Conservation (phyloP, 176 grass and related monocot species). For the Pontederia paniculata region DNA sequence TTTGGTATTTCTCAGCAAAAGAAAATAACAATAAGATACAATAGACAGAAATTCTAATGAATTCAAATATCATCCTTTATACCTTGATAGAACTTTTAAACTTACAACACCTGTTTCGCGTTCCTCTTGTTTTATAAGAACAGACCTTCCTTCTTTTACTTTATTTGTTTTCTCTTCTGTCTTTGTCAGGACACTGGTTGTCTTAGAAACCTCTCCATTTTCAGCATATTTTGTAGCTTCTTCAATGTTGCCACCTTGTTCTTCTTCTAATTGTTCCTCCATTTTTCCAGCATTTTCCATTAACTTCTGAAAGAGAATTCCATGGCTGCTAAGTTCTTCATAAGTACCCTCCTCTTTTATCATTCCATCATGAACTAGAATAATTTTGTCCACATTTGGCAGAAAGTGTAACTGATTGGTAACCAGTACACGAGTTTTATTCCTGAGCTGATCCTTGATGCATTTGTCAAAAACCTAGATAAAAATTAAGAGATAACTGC, state of each 20-base stretch:
- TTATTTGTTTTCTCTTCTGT: slow-evolving; percentile 38
- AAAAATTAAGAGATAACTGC: neutral
- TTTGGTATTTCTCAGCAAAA: too few relatives aligned
- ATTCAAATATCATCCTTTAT: slow-evolving; percentile 13
- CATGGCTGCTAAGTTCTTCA: slow-evolving; percentile 81
- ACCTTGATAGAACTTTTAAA: slow-evolving; percentile 83
- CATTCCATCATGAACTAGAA: slow-evolving; percentile 80
- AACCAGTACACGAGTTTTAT: slow-evolving; percentile 94
- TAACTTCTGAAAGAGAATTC: slow-evolving; percentile 76
- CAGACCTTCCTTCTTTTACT: slow-evolving; percentile 67
- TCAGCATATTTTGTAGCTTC: slow-evolving; percentile 36
- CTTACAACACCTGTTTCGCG: slow-evolving; percentile 96
- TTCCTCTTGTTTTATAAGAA: slow-evolving; percentile 97
- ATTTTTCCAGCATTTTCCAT: slow-evolving; percentile 99
- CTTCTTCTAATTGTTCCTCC: slow-evolving; percentile 86
- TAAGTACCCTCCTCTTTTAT: slow-evolving; percentile 95
- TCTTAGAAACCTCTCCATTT: slow-evolving; percentile 33
- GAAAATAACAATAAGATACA: too few relatives aligned
- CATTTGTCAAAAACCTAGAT: slow-evolving; percentile 97
- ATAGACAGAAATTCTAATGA: too few relatives aligned
- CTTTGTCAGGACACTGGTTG: slow-evolving; percentile 39
- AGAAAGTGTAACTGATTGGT: slow-evolving; percentile 99
- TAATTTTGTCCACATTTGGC: slow-evolving; percentile 84
- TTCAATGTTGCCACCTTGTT: slow-evolving; percentile 29
- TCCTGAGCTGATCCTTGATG: slow-evolving; percentile 75